These are phyloP conservation scores for Fusarium neocosmosporiellum DNA, from an alignment of 2,329 filamentous ascomycete genomes.

Conservation along the genomic window DNA sequence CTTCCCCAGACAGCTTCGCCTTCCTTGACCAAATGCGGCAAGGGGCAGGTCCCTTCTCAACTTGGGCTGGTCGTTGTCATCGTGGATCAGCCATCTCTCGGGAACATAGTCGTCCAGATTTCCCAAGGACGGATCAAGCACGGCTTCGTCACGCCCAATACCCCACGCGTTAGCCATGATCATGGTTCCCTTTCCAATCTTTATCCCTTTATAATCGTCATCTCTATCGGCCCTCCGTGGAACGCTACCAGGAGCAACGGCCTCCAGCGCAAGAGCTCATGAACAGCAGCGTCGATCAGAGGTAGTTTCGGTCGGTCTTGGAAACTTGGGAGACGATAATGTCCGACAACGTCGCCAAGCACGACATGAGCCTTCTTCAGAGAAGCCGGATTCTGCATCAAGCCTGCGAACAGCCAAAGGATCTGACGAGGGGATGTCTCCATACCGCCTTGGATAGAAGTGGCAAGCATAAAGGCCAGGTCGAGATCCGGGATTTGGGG, in stretches of 20 bases:
- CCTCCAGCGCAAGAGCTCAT: slow-evolving; percentile 9
- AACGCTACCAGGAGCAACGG: slow-evolving; percentile 7
- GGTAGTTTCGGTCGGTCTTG: neutral
- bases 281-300: neutral
- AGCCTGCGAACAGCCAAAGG: neutral
- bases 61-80: neutral
- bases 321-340: neutral
- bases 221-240: slow-evolving; percentile 48
- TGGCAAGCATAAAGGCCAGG: neutral
- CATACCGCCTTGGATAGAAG: neutral
- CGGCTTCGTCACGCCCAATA: slow-evolving; percentile 48
- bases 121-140: slow-evolving; percentile 50
- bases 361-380: neutral
- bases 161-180: slow-evolving; percentile 56
- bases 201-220: slow-evolving; percentile 41
- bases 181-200: slow-evolving; percentile 48
- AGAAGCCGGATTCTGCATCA: neutral
- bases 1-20: slow-evolving; percentile 44
- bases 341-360: neutral
- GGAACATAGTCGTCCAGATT: slow-evolving; percentile 24
- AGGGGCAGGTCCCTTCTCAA: neutral
- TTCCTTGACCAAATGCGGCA: slow-evolving; percentile 6
- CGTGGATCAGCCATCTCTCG: neutral
- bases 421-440: neutral
- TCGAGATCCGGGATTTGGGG: neutral